Conservation (phyloP, 257 asterid species). For the Nemophila menziesii region DNA sequence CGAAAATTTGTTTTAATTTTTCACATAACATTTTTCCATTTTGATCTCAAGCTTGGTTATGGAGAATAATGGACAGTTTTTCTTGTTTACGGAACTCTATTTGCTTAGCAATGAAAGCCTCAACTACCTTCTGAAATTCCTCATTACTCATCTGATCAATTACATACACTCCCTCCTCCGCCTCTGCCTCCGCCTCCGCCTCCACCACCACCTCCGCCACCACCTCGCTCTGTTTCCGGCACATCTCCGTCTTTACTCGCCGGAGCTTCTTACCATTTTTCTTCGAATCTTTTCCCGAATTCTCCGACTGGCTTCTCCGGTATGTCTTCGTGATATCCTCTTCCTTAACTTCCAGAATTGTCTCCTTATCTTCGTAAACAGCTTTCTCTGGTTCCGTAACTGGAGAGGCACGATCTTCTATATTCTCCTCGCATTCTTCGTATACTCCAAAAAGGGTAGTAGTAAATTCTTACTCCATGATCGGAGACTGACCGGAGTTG, state of each 20-base stretch:
- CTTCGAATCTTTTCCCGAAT: constrained; percentile 7
- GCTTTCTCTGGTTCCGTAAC: no score
- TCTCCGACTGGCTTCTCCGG: constrained; percentile 19
- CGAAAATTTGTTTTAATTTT: neutral
- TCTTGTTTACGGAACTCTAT: constrained; percentile 59
- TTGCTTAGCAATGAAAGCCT: constrained; percentile 69
- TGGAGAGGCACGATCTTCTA: no score
- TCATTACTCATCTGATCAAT: constrained; percentile 57
- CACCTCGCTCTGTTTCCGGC: neutral
- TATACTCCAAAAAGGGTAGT: constrained; percentile 17
- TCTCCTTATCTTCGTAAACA: no score
- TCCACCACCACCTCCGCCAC: neutral
- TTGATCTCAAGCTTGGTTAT: constrained; percentile 10
- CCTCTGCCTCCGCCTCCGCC: constrained; percentile 27
- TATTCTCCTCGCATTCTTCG: neutral
- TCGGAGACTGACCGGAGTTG: constrained; percentile 31
- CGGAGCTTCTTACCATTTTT: neutral
- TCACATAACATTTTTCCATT: no score
- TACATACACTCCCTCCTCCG: constrained; percentile 19
- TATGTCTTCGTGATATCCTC: constrained; percentile 39
- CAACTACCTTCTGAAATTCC: constrained; percentile 63
- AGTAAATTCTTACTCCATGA: neutral
- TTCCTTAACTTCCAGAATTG: constrained; percentile 1
- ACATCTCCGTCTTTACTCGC: neutral
- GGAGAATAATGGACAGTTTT: constrained; percentile 46